Evolutionary conservation across 129 eudicot species (phyloP).

Genomic region (Gnaphalium uliginosum): DNA sequence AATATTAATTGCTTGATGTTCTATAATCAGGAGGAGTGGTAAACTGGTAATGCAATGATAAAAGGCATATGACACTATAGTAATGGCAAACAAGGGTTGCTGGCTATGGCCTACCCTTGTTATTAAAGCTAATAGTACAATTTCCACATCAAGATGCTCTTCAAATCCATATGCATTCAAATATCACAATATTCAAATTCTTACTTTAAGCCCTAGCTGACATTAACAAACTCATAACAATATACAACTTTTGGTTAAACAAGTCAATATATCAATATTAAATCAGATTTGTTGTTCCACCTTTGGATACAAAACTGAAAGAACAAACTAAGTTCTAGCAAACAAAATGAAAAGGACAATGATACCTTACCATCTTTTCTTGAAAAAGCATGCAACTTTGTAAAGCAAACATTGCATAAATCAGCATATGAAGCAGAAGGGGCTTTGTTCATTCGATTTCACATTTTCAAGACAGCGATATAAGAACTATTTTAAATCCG

Average conservation of each 20-base stretch:
- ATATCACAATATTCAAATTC: not conserved
- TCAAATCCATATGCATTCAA: slow-evolving; percentile 14
- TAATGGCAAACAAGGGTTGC: slow-evolving; percentile 60
- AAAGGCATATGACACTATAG: slow-evolving; percentile 30
- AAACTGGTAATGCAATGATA: slow-evolving; percentile 27
- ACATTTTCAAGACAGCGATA: slow-evolving; percentile 21
- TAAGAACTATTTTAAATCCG: slow-evolving; percentile 40
- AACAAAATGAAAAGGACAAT: not conserved
- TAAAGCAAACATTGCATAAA: slow-evolving; percentile 7
- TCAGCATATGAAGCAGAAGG: slow-evolving; percentile 19
- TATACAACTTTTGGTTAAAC: not conserved
- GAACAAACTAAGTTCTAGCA: slow-evolving; percentile 7
- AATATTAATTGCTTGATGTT: too few species aligned
- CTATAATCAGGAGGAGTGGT: not conserved
- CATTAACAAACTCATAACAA: not conserved
- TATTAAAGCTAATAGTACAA: slow-evolving; percentile 35
- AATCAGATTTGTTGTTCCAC: not conserved
- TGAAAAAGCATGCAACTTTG: slow-evolving; percentile 26
- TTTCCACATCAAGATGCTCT: slow-evolving; percentile 35
- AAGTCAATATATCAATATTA: not conserved
- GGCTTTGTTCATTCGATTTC: slow-evolving; percentile 20
- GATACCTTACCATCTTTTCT: slow-evolving; percentile 16
- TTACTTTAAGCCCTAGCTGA: not conserved
- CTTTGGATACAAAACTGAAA: not conserved
- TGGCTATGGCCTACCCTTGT: slow-evolving; percentile 45